Percentiles rank a stretch among this genome's conserved stretches.
These are phyloP conservation scores for Melampsora abietis-canadensis DNA, from an alignment of 1,284 basidiomycete genomes.

Conservation along the genomic window DNA sequence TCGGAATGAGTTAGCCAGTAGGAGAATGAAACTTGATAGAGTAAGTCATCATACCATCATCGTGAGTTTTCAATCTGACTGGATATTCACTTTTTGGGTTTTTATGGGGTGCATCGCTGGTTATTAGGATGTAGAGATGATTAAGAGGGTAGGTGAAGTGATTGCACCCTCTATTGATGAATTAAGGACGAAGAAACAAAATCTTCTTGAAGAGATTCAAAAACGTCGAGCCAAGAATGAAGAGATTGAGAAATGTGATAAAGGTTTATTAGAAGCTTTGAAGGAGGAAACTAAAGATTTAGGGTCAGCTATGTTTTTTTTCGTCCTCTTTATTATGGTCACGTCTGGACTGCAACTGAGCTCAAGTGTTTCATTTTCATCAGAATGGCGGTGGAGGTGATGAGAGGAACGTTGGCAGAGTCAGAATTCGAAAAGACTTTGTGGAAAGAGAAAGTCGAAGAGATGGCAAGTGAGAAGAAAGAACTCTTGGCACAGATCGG, in stretches of 20 bases:
- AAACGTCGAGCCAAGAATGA: conserved; percentile 23
- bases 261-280: conserved; percentile 29
- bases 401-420: conserved; percentile 18
- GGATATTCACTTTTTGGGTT: neutral
- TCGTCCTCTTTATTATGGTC: neutral
- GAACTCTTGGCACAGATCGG: conserved; percentile 21
- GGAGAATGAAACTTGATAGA: conserved; percentile 22
- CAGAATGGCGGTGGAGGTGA: conserved; percentile 34
- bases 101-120: neutral
- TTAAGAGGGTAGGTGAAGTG: conserved; percentile 16
- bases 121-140: conserved; percentile 34
- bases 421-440: conserved; percentile 38
- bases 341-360: neutral
- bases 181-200: conserved; percentile 23
- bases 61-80: neutral
- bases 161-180: conserved; percentile 27
- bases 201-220: conserved; percentile 23
- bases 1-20: neutral
- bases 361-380: neutral
- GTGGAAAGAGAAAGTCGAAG: conserved; percentile 28
- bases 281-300: conserved; percentile 42
- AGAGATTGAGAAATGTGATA: conserved; percentile 39
- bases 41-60: conserved; percentile 9
- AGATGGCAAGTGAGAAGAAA: conserved; percentile 26
- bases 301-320: neutral